Conservation (phyloP, 768 basidiomycete species). For the Boletus rubropictus region DNA sequence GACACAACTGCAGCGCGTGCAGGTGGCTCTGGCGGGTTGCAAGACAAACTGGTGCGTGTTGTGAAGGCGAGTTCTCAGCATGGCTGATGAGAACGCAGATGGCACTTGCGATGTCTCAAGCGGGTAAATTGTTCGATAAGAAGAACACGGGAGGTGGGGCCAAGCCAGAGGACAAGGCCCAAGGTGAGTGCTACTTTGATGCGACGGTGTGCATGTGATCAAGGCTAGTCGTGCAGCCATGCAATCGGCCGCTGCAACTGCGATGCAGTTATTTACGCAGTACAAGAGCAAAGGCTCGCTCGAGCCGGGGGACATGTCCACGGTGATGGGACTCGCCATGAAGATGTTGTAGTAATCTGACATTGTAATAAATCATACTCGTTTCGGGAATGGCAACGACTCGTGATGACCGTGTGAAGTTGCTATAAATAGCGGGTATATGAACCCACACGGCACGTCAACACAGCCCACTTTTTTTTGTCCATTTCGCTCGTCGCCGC, state of each 20-base stretch:
- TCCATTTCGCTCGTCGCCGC: background rate
- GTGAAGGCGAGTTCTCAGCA: background rate
- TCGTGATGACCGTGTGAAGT: conserved; percentile 2
- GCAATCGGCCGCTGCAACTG: conserved; percentile 29
- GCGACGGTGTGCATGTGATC: background rate
- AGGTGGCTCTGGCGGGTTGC: conserved; percentile 16
- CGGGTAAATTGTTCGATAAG: conserved; percentile 30
- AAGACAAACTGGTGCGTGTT: conserved; percentile 27
- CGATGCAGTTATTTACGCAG: conserved; percentile 24
- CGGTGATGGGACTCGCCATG: conserved; percentile 24
- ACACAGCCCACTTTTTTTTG: background rate
- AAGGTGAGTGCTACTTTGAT: conserved; percentile 16
- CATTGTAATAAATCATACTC: background rate
- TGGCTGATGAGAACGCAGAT: conserved; percentile 13
- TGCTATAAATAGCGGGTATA: conserved; percentile 11
- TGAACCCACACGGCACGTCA: background rate
- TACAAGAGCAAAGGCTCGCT: conserved; percentile 25
- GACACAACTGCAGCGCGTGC: conserved; percentile 1
- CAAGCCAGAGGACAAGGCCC: conserved; percentile 20
- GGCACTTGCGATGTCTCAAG: conserved; percentile 29
- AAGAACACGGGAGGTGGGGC: conserved; percentile 21
- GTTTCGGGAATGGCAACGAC: background rate
- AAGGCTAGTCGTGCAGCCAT: conserved; percentile 19
- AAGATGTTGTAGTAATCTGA: conserved; percentile 13
- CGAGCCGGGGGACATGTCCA: conserved; percentile 28